Evolutionary conservation across 495 filamentous ascomycete species (phyloP), one percentile per base, ranked within the genome.

Genomic region (Daldinia loculata): DNA sequence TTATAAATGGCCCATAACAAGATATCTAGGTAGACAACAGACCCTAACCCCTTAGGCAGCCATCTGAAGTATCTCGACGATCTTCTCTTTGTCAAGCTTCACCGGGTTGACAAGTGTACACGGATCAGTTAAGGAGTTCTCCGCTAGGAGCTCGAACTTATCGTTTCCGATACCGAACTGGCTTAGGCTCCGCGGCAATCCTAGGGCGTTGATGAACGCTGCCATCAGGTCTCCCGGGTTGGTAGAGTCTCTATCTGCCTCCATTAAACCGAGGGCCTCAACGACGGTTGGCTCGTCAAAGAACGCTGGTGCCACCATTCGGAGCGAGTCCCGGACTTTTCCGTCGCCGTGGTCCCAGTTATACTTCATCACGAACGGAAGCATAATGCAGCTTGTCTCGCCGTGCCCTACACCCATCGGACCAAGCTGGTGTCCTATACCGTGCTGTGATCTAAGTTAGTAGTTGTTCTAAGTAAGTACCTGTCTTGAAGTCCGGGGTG

Each of bases 341-440:
- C 67, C 74, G 41, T 78, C 84, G 4, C 70, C 78, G 36, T 74
- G 67, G 7, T 61, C 58, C 53, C 58, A 69, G 71, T 90, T 91
- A 71, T 80, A 90, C 72, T 86, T 85, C 75, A 85, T 84, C 5
- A 90, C 89, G 6, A 82, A 83, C 5, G 88, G 88, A 27, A 90
- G 77, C 55, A 91, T 80, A 36, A 91, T 84, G 66, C 88, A 91
- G 71, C 85, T 89, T 27, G 89, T 91, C 76, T 90, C 87, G 36
- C 88, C 89, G 70, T 91, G 89, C 4, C 84, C 86, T 12, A 90
- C 88, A 2, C 88, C 89, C 7, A 90, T 72, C 0, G 88, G 88
- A 9, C 89, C 89, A 0, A 90, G 81, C 75, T 91, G 89, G 75
- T 90, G 89, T 9, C 89, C 89, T 73, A 91, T 91, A 0, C 84